phyloP scores from a whole-genome alignment of 495 filamentous ascomycete genomes.

The Cudoniella acicularis region DNA sequence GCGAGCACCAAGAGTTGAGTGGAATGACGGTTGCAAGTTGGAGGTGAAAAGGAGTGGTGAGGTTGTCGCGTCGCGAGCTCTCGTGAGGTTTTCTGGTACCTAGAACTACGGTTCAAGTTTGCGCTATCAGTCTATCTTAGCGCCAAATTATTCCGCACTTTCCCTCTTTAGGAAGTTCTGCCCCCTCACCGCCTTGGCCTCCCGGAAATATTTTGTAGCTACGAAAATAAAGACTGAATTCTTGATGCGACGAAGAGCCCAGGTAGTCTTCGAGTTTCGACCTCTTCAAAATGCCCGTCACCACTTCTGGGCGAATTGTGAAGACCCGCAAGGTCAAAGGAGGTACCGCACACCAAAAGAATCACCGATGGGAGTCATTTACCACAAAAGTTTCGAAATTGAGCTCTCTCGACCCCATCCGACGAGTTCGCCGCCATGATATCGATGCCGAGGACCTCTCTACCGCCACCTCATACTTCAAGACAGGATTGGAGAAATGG shows the following conservation, averaged over 20 bases:
- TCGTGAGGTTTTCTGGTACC: neutral
- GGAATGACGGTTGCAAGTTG: neutral
- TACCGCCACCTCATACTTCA: slow-evolving; percentile 70
- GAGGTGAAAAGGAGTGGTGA: neutral
- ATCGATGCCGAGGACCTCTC: slow-evolving; percentile 71
- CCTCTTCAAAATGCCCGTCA: slow-evolving; percentile 45
- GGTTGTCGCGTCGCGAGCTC: slow-evolving; percentile 6
- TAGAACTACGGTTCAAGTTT: neutral
- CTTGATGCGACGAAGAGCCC: no score
- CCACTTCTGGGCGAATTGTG: slow-evolving; percentile 58
- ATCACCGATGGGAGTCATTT: slow-evolving; percentile 89
- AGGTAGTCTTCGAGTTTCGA: neutral
- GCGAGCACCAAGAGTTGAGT: neutral
- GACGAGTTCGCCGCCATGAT: slow-evolving; percentile 76
- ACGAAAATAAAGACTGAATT: neutral
- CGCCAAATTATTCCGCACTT: neutral
- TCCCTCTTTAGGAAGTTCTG: neutral
- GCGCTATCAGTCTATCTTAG: neutral
- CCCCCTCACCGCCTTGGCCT: neutral
- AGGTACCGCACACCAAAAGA: slow-evolving; percentile 70
- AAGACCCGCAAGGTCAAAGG: slow-evolving; percentile 63
- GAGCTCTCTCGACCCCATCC: slow-evolving; percentile 81
- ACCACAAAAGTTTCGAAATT: slow-evolving; percentile 89
- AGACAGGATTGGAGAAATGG: slow-evolving; percentile 81
- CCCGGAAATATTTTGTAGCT: neutral